Percentiles rank a stretch among this genome's conserved stretches.
These are phyloP conservation scores for Psilocybe mexicana DNA, from an alignment of 1,284 basidiomycete species.

Conservation along the genomic window DNA sequence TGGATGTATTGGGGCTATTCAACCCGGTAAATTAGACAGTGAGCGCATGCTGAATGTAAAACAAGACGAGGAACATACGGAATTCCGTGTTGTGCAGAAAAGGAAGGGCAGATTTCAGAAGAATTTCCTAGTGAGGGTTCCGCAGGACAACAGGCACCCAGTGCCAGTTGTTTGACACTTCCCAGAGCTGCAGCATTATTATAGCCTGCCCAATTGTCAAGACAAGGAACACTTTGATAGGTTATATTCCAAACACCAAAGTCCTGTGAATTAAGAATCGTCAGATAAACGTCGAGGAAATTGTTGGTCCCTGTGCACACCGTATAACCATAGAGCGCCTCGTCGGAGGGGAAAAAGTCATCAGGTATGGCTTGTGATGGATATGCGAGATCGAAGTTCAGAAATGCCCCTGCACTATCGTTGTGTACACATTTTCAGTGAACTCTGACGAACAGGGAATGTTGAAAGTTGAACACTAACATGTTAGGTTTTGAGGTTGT, in stretches of 20 bases:
- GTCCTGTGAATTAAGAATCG: slow-evolving; percentile 44
- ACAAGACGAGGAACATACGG: slow-evolving; percentile 48
- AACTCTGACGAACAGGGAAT: too few species aligned
- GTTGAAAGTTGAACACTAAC: slow-evolving; percentile 40
- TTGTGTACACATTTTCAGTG: background rate
- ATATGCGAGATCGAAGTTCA: slow-evolving; percentile 79
- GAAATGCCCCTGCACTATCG: slow-evolving; percentile 58
- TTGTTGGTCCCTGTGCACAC: slow-evolving; percentile 33
- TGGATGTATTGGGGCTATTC: slow-evolving; percentile 46
- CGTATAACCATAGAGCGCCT: slow-evolving; percentile 52
- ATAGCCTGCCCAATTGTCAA: slow-evolving; percentile 59
- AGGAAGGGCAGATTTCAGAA: slow-evolving; percentile 68
- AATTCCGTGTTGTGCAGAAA: slow-evolving; percentile 65
- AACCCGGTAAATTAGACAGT: slow-evolving; percentile 5
- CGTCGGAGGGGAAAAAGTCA: slow-evolving; percentile 73
- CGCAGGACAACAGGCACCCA: slow-evolving; percentile 66
- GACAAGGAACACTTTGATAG: slow-evolving; percentile 63
- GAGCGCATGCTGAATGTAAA: background rate
- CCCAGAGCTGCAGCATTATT: slow-evolving; percentile 63
- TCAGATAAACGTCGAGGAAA: slow-evolving; percentile 3
- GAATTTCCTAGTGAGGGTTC: slow-evolving; percentile 55
- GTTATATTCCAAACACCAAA: slow-evolving; percentile 83
- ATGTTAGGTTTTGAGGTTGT: slow-evolving; percentile 58
- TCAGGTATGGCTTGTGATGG: slow-evolving; percentile 69
- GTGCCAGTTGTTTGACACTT: slow-evolving; percentile 54